Base-by-base conservation (phyloP, 768 basidiomycete genomes). In the Suillus placidus region DNA sequence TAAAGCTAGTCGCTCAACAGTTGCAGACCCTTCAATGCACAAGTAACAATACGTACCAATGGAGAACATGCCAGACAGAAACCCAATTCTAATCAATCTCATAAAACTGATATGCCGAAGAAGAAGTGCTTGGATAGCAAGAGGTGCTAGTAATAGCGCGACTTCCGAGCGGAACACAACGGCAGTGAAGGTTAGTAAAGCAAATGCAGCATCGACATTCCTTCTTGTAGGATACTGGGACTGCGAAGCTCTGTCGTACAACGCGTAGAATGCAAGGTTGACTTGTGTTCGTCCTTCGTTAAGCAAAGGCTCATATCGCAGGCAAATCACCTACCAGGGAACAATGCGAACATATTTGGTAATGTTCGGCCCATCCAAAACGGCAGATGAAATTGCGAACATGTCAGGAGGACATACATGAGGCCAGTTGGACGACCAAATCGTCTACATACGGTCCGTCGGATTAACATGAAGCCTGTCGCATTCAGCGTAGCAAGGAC, bases 281-380 rank as follows among this genome's bases (percentile, higher is more conserved):
- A 91, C 92, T 90, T 60, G 58, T 23, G 38, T 61, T 52, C 42
- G 47, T 64, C 37, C 23, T 32, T 65, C 60, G 13, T 56, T 62
- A 16, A 63, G 61, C 47, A 34, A 42, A 51, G 12, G 10, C n/a
- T 42, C 42, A 8, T 56, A 43, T 42, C 14, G n/a, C 7, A 34
- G 54, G 1, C n/a, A 23, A 42, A 20, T 55, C n/a, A 68, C 78
- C 30, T 67, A 96, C 95, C 92, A 54, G 89, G 87, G 2, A 91
- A 80, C 20, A 95, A 78, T 4, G 95, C 95, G 67, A 95, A 88
- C 89, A 95, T 97, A 75, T 99, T 99, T 1, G 97, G 97, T 8
- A 99, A 77, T 0, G 97, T 97, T 62, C 97, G 80, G 3, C 95
- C 89, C 83, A 95, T 93, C 90, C 94, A 99, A 75, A 94, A 99